Base-by-base conservation (phyloP, 176 grass and related monocot genomes). In the Saccharum spontaneum region DNA sequence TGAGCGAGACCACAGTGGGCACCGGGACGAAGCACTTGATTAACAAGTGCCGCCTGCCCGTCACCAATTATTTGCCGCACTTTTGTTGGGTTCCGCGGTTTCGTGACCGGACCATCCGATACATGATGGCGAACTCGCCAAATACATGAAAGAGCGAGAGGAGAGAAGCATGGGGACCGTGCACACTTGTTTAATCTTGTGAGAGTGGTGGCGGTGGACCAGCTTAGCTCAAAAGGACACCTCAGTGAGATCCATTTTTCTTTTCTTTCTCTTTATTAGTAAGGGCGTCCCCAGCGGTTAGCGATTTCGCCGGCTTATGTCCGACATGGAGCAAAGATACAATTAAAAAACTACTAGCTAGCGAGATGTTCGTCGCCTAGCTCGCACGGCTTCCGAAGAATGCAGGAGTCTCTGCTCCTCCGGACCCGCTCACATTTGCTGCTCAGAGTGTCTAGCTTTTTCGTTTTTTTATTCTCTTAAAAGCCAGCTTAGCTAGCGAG, bases 31-130 rank as follows among this genome's bases (percentile, higher is more conserved):
- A 17, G 57, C 79, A 37, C 59, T 20, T 10, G 15, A 65, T 77
- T 73, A 86, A 86, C 83, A 72, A 78, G 16, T 67, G 73, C 88
- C 23, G 43, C 36, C 88, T 16, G 43, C 36, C 43, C 44, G 14
- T 82, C 84, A 4, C 84, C 79, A 83, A 86, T 90, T 78, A 86
- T 90, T 73, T 31, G 73, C 45, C 26, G 34, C 83, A 57, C 65
- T 41, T 34, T 22, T 71, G 54, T 71, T 63, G 55, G 68, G 81
- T 12, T 8, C 9, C 1, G 67, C 34, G 24, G 31, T 55, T 78
- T 23, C 6, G 65, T 79, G 55, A 52, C 39, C 44, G 18, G 67
- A 55, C 44, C 52, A 81, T 43, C 57, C 16, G 33, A 73, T 62
- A 15, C 38, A 72, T 62, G 55, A 61, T 18, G 65, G 75, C 30